Conservation (phyloP, 2,329 filamentous ascomycete species). For the Fusarium nurragi region DNA sequence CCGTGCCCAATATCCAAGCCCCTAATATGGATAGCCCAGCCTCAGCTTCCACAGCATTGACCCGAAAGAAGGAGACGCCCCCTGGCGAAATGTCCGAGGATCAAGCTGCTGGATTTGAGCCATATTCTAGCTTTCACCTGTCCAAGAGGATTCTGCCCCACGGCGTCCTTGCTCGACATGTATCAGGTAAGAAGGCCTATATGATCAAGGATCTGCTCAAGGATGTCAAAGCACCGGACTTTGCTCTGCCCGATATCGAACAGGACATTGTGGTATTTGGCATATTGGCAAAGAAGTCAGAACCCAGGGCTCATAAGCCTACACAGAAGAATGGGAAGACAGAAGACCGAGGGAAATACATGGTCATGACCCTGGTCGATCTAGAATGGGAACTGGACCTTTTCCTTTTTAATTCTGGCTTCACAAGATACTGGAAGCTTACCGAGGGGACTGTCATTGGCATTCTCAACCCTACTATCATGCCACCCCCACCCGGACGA, state of each 20-base stretch:
- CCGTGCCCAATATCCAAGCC: slow-evolving; percentile 48
- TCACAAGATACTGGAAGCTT: slow-evolving; percentile 94
- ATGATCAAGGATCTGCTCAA: slow-evolving; percentile 83
- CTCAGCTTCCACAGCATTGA: slow-evolving; percentile 16
- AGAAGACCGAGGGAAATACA: slow-evolving; percentile 81
- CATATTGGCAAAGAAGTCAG: slow-evolving; percentile 88
- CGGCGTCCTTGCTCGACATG: slow-evolving; percentile 77
- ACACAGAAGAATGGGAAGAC: slow-evolving; percentile 57
- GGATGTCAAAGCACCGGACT: slow-evolving; percentile 83
- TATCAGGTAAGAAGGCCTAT: slow-evolving; percentile 80
- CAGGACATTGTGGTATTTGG: slow-evolving; percentile 90
- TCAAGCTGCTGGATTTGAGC: slow-evolving; percentile 71
- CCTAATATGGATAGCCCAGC: slow-evolving; percentile 30
- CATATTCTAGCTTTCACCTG: slow-evolving; percentile 86
- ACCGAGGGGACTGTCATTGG: slow-evolving; percentile 89
- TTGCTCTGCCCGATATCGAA: slow-evolving; percentile 81
- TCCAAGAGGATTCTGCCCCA: slow-evolving; percentile 86
- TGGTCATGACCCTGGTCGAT: slow-evolving; percentile 89
- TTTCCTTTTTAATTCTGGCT: slow-evolving; percentile 90
- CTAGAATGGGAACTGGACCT: slow-evolving; percentile 91
- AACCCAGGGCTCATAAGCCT: slow-evolving; percentile 71
- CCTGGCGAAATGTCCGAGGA: slow-evolving; percentile 39
- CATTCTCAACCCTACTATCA: slow-evolving; percentile 88
- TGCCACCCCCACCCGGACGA: slow-evolving; percentile 82
- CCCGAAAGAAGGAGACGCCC: slow-evolving; percentile 27